phyloP scores from a whole-genome alignment of 306 rosid species.

The Rubus parviflorus region DNA sequence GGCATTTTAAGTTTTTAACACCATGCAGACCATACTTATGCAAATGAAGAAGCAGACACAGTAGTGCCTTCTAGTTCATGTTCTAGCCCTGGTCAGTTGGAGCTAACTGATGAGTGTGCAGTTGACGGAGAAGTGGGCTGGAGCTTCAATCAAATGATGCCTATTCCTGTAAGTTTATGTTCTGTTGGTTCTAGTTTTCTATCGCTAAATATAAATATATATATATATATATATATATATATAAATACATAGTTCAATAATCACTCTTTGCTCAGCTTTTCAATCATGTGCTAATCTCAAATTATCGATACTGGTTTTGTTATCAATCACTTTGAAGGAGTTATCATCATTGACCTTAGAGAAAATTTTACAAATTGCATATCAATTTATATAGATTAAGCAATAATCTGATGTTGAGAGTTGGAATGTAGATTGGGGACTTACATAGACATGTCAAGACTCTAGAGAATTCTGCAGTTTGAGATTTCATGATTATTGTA shows the following conservation, averaged over 20 bases:
- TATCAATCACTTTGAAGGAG: neutral
- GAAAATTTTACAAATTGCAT: neutral
- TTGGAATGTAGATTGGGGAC: neutral
- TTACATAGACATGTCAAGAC: neutral
- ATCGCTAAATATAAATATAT: slow-evolving; percentile 15
- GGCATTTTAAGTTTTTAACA: slow-evolving; percentile 3
- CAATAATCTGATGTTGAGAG: neutral
- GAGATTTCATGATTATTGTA: neutral
- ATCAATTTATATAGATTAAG: neutral
- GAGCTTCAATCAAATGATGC: slow-evolving; percentile 62
- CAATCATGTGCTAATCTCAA: slow-evolving; percentile 18
- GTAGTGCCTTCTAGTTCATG: slow-evolving; percentile 53
- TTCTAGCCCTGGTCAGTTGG: slow-evolving; percentile 51
- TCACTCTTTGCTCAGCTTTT: slow-evolving; percentile 2
- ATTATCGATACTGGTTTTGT: slow-evolving; percentile 1
- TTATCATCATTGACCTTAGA: neutral
- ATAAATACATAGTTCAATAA: neutral
- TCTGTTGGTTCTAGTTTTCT: slow-evolving; percentile 30
- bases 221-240: neutral
- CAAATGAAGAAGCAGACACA: slow-evolving; percentile 37
- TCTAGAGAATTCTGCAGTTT: neutral
- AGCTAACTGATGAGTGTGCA: slow-evolving; percentile 42
- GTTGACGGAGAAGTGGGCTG: slow-evolving; percentile 58
- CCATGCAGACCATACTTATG: slow-evolving; percentile 42
- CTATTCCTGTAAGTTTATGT: slow-evolving; percentile 66